Base-by-base conservation (phyloP, 306 rosid genomes). In the Benincasa hispida region DNA sequence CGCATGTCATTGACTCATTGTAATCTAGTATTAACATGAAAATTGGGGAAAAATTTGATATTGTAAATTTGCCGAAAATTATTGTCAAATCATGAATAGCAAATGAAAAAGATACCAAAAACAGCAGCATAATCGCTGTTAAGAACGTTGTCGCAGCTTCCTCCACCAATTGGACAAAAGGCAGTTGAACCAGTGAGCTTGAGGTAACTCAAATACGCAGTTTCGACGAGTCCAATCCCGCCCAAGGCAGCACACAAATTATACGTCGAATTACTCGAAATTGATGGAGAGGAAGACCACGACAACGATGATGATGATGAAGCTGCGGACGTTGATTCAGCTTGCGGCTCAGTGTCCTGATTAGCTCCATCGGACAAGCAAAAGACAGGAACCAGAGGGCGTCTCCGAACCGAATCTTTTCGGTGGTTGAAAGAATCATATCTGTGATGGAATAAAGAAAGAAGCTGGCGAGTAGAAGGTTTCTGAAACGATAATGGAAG, bases 201-300 rank as follows among this genome's bases (percentile, higher is more conserved):
- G 32, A 93, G 88, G 89, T 77, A 90, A 39, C 90, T 84, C 85
- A 92, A 84, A 74, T 94, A 94, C 35, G 92, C 77, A 1, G 99
- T 94, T 83, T 92, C 99, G 18, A 92, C 74, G 25, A 92, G 82
- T 48, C 99, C 99, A 4, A 88, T 19, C 19, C 91, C 92, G 54
- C 91, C 90, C 37, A 90, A 78, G 8, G 87, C 91, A 0, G 89
- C 83, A 42, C 72, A 78, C 32, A 87, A 79, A 42, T 82, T 89
- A 62, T 82, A 74, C 19, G 91, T 45, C 80, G 78, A 87, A 21
- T 80, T 68, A 27, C 78, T 67, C 18, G 87, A 59, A 78, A 82
- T 24, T 10, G 87, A 63, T n/a, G 81, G 79, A 10, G 80, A 50
- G 7, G 55, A 45, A 45, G 51, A 48, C 1, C 7, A 48, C 3